Conservation (phyloP, 1,284 basidiomycete genomes). For the Spongiforma sp. region DNA sequence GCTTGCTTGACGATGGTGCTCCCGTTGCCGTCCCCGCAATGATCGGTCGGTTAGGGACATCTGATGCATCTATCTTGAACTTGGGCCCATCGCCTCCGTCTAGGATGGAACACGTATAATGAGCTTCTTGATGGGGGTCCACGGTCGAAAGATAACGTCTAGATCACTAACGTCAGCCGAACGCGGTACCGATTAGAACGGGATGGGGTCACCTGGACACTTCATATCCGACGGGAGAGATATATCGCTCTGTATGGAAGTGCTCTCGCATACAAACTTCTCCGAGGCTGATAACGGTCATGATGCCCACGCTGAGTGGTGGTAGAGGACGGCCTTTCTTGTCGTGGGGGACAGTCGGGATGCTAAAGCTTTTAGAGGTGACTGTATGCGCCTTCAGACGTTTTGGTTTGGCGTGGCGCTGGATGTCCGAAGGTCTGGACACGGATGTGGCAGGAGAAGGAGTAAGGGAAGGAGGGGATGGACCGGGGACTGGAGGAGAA, state of each 20-base stretch:
- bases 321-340: constrained; percentile 68
- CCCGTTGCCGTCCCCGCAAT: constrained; percentile 84
- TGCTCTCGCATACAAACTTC: constrained; percentile 79
- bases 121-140: constrained; percentile 67
- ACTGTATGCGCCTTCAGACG: constrained; percentile 80
- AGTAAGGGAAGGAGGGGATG: constrained; percentile 23
- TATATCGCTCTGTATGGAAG: constrained; percentile 84
- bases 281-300: constrained; percentile 76
- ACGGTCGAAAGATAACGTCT: constrained; percentile 80
- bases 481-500: constrained; percentile 29
- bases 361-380: constrained; percentile 71
- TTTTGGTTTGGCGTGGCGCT: constrained; percentile 65
- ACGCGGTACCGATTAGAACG: constrained; percentile 1
- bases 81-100: constrained; percentile 83
- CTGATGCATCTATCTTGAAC: too few species aligned
- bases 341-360: constrained; percentile 77
- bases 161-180: constrained; percentile 15
- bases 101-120: constrained; percentile 81
- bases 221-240: constrained; percentile 84
- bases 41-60: constrained; percentile 68
- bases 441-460: constrained; percentile 28
- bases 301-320: constrained; percentile 80
- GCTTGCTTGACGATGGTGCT: constrained; percentile 80
- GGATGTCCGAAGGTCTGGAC: constrained; percentile 45
- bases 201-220: constrained; percentile 63